Evolutionary conservation across 2,329 filamentous ascomycete species (phyloP).

Genomic region (Biscogniauxia sp.): DNA sequence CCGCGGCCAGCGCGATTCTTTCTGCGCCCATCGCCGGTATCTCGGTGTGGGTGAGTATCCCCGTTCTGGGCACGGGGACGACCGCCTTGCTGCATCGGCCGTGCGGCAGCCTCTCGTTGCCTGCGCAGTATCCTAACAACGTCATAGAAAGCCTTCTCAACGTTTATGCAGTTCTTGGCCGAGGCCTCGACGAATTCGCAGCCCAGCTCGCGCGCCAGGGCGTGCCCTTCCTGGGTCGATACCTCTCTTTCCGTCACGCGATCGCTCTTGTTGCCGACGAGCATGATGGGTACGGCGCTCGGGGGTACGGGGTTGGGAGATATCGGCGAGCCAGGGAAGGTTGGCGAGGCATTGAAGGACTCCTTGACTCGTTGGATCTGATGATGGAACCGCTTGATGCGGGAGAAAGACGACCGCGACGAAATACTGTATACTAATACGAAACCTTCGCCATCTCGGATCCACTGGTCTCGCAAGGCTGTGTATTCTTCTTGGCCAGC

Average conservation of each 20-base stretch:
- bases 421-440: slow-evolving; percentile 98
- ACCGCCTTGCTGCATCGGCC: slow-evolving; percentile 32
- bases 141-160: slow-evolving; percentile 98
- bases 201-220: slow-evolving; percentile 84
- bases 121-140: slow-evolving; percentile 87
- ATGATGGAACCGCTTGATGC: slow-evolving; percentile 93
- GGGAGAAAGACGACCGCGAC: slow-evolving; percentile 88
- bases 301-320: slow-evolving; percentile 53
- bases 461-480: slow-evolving; percentile 95
- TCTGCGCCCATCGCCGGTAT: slow-evolving; percentile 23
- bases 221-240: slow-evolving; percentile 92
- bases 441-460: slow-evolving; percentile 95
- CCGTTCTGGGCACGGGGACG: slow-evolving; percentile 25
- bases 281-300: slow-evolving; percentile 86
- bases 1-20: slow-evolving; percentile 29
- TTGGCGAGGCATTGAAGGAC: slow-evolving; percentile 72
- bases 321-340: slow-evolving; percentile 73
- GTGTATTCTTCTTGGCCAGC: slow-evolving; percentile 99
- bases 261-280: slow-evolving; percentile 98
- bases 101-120: slow-evolving; percentile 63
- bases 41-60: slow-evolving; percentile 18
- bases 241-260: slow-evolving; percentile 94
- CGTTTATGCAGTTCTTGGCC: slow-evolving; percentile 97
- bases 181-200: slow-evolving; percentile 98
- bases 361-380: slow-evolving; percentile 98